Conservation (phyloP, 768 basidiomycete species). For the Tulasnella sp. region DNA sequence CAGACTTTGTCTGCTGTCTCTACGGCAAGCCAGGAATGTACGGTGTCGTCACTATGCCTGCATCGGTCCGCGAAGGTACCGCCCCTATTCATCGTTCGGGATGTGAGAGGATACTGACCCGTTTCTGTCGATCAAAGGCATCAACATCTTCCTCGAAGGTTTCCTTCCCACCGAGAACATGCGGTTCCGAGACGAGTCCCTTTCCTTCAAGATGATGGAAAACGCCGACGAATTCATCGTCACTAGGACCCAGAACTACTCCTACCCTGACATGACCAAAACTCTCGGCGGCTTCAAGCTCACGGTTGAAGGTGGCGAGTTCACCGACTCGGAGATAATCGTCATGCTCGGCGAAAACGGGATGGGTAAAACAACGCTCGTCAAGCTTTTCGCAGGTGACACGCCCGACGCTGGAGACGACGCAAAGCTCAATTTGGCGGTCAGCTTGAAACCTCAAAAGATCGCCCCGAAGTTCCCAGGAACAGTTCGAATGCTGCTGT, state of each 20-base stretch:
- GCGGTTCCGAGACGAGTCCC: constrained; percentile 91
- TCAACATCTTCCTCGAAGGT: constrained; percentile 99
- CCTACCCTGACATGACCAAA: constrained; percentile 94
- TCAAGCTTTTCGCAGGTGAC: constrained; percentile 89
- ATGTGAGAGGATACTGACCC: background rate
- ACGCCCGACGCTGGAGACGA: constrained; percentile 69
- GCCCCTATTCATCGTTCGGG: too few species aligned
- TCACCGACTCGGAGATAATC: constrained; percentile 99
- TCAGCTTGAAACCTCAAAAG: constrained; percentile 97
- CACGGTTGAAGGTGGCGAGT: constrained; percentile 78
- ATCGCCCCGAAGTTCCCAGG: constrained; percentile 98
- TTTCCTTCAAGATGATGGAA: constrained; percentile 97
- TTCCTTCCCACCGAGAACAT: constrained; percentile 98
- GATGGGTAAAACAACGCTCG: constrained; percentile 97
- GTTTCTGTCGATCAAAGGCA: constrained; percentile 46
- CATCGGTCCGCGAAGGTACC: constrained; percentile 90
- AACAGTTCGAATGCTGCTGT: constrained; percentile 86
- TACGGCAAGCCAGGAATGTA: constrained; percentile 98
- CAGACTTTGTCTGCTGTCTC: constrained; percentile 95
- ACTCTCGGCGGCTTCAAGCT: constrained; percentile 94
- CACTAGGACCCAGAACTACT: constrained; percentile 83
- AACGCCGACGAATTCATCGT: constrained; percentile 83
- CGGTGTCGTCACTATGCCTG: constrained; percentile 98
- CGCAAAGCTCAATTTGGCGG: constrained; percentile 69
- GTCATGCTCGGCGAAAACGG: constrained; percentile 99